Conservation (phyloP, 306 rosid species). For the Corylus americana region DNA sequence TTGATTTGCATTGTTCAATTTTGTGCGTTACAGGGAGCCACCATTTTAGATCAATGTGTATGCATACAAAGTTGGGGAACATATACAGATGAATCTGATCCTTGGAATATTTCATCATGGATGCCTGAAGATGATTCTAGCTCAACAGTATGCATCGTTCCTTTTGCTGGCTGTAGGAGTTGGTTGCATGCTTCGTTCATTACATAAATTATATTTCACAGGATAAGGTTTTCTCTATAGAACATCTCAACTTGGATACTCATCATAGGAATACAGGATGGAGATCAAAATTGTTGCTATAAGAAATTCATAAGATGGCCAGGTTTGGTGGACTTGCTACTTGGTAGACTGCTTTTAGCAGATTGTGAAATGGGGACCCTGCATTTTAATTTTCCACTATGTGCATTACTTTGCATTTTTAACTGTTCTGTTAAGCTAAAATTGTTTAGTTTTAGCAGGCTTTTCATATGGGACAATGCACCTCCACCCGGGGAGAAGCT, state of each 20-base stretch:
- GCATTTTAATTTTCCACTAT: background rate
- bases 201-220: background rate
- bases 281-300: background rate
- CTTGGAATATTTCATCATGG: constrained; percentile 44
- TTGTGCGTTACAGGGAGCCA: constrained; percentile 65
- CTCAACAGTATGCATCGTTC: constrained; percentile 46
- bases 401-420: background rate
- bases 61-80: constrained; percentile 66
- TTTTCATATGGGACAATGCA: constrained; percentile 41
- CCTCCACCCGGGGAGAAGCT: constrained; percentile 79
- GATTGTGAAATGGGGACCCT: background rate
- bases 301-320: background rate
- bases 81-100: constrained; percentile 45
- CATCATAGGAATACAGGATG: background rate
- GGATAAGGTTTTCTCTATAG: background rate
- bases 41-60: constrained; percentile 64
- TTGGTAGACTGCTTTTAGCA: too few species aligned
- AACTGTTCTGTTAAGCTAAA: background rate
- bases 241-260: background rate
- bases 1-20: constrained; percentile 20
- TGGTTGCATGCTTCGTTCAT: background rate
- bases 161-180: background rate
- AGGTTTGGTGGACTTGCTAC: background rate
- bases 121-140: constrained; percentile 37
- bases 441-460: constrained; percentile 38